Base-by-base conservation (phyloP, 208 protist genomes). In the Trypanosoma caninum region DNA sequence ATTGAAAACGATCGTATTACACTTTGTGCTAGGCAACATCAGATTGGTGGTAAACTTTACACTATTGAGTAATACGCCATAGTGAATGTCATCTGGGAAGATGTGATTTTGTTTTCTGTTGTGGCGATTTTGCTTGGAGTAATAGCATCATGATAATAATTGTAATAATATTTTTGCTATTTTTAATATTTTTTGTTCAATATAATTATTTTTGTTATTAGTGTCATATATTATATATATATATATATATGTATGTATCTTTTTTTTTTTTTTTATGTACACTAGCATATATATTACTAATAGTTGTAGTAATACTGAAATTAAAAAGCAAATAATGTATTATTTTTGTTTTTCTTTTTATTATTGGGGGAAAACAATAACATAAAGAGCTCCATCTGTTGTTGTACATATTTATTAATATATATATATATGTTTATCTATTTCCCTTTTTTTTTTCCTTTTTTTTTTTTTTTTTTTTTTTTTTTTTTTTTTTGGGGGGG, bases 11-110 rank as follows among this genome's bases (percentile, higher is more conserved):
- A 82, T 13, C 65, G 65, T 10, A 45, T 37, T n/a, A 60, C 6
- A 20, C 25, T 59, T 8, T 27, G 64, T 31, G 65, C 58, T 20
- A 57, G 42, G 41, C 30, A 58, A 23, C 51, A 72, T 13, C 51
- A 64, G 51, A 65, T 72, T 56, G 58, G 59, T 47, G 56, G 65
- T 11, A 72, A 72, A 53, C 40, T 72, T n/a, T 51, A 62, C 11
- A 9, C 5, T 16, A 47, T 42, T 30, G 45, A 61, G 25, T 59
- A 28, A 48, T n/a, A n/a, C n/a, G n/a, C n/a, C 9, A 60, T 13
- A 58, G 10, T n/a, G 7, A 18, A 44, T 3, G 38, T 11, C 38
- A n/a, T 44, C 16, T n/a, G 38, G 7, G 6, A 11, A 44, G 2
- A 16, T n/a, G 38, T n/a, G 16, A 22, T 44, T 44, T 44, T 3